phyloP scores from a whole-genome alignment of 2,329 filamentous ascomycete species.

The Fusarium transvaalense region DNA sequence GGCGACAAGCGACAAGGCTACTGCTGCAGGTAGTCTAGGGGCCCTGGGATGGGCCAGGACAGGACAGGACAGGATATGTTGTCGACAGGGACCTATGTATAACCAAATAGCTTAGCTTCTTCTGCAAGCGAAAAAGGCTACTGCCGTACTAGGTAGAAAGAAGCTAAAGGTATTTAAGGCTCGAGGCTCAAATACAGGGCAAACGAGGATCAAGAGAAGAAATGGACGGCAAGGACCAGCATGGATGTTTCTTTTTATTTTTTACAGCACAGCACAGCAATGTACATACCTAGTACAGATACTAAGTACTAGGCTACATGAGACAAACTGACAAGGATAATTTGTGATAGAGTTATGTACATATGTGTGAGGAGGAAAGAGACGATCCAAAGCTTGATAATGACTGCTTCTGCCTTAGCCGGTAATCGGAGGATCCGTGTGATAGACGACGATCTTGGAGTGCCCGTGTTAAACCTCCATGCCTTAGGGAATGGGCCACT shows the following conservation, averaged over 20 bases:
- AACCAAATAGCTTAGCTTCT: slow-evolving; percentile 23
- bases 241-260: too few species aligned
- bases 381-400: slow-evolving; percentile 12
- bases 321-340: slow-evolving; percentile 11
- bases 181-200: slow-evolving; percentile 32
- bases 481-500: slow-evolving; percentile 16
- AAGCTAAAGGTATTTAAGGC: slow-evolving; percentile 33
- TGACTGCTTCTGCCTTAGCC: slow-evolving; percentile 8
- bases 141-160: slow-evolving; percentile 10
- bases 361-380: slow-evolving; percentile 4
- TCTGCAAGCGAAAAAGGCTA: slow-evolving; percentile 24
- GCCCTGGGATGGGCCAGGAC: slow-evolving; percentile 1
- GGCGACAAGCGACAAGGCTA: slow-evolving; percentile 32
- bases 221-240: background rate
- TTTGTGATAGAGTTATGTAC: slow-evolving; percentile 20
- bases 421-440: background rate
- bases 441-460: background rate
- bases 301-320: background rate
- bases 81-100: slow-evolving; percentile 18
- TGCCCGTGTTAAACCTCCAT: background rate
- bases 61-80: background rate
- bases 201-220: slow-evolving; percentile 5
- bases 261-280: background rate
- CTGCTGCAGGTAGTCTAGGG: slow-evolving; percentile 4
- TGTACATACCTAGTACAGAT: background rate